Percentiles rank a stretch among this genome's conserved stretches.
Evolutionary conservation across 306 rosid species (phyloP).

Genomic region (Vigna trinervia): DNA sequence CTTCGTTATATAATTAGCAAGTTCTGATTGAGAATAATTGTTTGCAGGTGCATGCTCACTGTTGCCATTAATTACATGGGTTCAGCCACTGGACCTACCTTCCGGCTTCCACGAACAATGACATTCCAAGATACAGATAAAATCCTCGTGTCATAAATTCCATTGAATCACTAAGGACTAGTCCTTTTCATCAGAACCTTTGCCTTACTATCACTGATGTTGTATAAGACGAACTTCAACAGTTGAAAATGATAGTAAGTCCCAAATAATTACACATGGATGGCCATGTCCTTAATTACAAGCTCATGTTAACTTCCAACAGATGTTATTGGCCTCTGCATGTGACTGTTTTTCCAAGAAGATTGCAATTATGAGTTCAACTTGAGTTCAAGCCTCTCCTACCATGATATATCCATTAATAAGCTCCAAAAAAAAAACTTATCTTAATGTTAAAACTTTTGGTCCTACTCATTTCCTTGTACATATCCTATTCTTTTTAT

Average conservation of each 20-base stretch:
- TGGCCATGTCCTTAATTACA: slow-evolving; percentile 41
- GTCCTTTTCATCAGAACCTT: slow-evolving; percentile 49
- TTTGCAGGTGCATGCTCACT: slow-evolving; percentile 18
- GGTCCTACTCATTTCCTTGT: background rate
- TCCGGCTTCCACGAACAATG: slow-evolving; percentile 28
- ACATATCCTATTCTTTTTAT: background rate
- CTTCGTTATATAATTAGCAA: background rate
- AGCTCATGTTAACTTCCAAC: slow-evolving; percentile 16
- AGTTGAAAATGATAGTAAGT: slow-evolving; percentile 49
- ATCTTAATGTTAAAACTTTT: background rate
- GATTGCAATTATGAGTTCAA: slow-evolving; percentile 16
- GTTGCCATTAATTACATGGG: slow-evolving; percentile 12
- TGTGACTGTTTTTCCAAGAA: slow-evolving; percentile 3
- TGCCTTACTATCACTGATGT: slow-evolving; percentile 37
- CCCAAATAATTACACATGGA: slow-evolving; percentile 30
- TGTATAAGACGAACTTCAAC: slow-evolving; percentile 22
- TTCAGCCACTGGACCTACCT: slow-evolving; percentile 41
- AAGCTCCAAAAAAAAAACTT: background rate
- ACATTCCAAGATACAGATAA: slow-evolving; percentile 43
- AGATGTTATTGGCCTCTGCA: slow-evolving; percentile 26
- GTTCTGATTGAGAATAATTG: background rate
- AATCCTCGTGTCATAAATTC: slow-evolving; percentile 37
- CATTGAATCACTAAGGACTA: slow-evolving; percentile 22
- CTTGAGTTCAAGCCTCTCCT: background rate
- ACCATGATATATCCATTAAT: slow-evolving; percentile 31